These are phyloP conservation scores for Myrica gale DNA, from an alignment of 306 rosid species.

Conservation along the genomic window DNA sequence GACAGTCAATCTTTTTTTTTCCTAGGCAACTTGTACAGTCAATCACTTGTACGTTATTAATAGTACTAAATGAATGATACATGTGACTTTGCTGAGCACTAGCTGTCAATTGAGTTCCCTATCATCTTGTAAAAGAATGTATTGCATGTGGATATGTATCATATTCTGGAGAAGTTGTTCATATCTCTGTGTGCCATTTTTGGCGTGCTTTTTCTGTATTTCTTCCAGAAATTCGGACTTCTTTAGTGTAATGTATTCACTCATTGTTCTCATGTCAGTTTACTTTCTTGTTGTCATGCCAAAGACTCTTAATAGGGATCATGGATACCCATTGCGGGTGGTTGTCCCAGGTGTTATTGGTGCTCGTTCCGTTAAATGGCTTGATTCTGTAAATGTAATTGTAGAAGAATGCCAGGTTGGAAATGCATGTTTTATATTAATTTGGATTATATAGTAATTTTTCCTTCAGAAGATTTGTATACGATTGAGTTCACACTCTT, in stretches of 20 bases:
- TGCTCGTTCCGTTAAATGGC: slow-evolving; percentile 98
- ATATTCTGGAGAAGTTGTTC: background rate
- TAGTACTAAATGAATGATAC: background rate
- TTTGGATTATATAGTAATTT: slow-evolving; percentile 11
- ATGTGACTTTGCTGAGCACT: background rate
- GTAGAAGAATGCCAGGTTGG: slow-evolving; percentile 88
- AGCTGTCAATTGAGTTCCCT: slow-evolving; percentile 2
- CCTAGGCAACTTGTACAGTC: background rate
- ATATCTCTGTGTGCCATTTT: background rate
- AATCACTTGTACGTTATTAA: background rate
- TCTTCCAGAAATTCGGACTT: background rate
- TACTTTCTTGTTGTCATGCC: slow-evolving; percentile 23
- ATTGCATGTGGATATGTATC: background rate
- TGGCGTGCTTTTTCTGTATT: background rate
- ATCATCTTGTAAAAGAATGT: background rate
- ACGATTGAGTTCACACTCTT: slow-evolving; percentile 13
- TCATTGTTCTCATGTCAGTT: slow-evolving; percentile 16
- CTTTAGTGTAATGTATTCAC: slow-evolving; percentile 9
- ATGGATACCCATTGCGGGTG: slow-evolving; percentile 87
- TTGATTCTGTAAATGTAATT: slow-evolving; percentile 61
- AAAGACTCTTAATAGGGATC: slow-evolving; percentile 89
- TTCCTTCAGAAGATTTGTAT: slow-evolving; percentile 18
- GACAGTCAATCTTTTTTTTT: background rate
- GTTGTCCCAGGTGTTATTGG: slow-evolving; percentile 96
- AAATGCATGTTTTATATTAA: slow-evolving; percentile 14